Conservation (phyloP, 1,284 basidiomycete species). For the Austroboletus niveus region DNA sequence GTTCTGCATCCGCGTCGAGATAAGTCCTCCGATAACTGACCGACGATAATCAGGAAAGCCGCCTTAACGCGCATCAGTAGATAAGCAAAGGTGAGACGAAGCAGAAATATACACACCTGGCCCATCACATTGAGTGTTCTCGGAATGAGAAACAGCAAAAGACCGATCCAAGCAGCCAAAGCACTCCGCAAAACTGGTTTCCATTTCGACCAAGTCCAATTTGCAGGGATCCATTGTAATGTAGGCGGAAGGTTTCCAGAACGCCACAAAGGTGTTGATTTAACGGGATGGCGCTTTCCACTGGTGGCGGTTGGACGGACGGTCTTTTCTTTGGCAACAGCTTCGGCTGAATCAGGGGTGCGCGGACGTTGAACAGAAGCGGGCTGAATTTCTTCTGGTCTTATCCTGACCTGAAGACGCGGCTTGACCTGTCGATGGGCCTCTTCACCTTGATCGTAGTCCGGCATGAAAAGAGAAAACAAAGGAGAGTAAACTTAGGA, state of each 20-base stretch:
- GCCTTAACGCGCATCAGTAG: conserved; percentile 39
- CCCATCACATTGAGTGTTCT: conserved; percentile 53
- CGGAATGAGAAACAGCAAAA: conserved; percentile 64
- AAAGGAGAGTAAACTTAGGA: too few species aligned
- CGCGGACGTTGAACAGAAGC: not conserved
- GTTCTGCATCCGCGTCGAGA: not conserved
- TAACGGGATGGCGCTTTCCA: not conserved
- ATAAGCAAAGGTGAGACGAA: conserved; percentile 1
- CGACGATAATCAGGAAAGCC: conserved; percentile 65
- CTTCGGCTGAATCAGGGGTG: not conserved
- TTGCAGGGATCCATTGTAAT: conserved; percentile 56
- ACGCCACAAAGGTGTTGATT: not conserved
- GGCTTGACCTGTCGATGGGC: not conserved
- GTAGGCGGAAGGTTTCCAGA: conserved; percentile 20
- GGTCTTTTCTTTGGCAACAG: conserved; percentile 1
- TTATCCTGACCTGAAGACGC: conserved; percentile 7
- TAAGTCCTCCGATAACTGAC: conserved; percentile 32
- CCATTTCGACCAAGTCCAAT: conserved; percentile 55
- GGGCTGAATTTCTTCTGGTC: not conserved
- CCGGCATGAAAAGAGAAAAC: conserved; percentile 6
- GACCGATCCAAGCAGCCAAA: conserved; percentile 60
- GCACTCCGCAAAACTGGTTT: conserved; percentile 69
- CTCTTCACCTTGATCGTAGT: conserved; percentile 2
- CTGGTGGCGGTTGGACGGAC: not conserved
- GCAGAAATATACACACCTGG: conserved; percentile 41